phyloP scores from a whole-genome alignment of 2,329 filamentous ascomycete genomes.

The Hypoxylon sp. region DNA sequence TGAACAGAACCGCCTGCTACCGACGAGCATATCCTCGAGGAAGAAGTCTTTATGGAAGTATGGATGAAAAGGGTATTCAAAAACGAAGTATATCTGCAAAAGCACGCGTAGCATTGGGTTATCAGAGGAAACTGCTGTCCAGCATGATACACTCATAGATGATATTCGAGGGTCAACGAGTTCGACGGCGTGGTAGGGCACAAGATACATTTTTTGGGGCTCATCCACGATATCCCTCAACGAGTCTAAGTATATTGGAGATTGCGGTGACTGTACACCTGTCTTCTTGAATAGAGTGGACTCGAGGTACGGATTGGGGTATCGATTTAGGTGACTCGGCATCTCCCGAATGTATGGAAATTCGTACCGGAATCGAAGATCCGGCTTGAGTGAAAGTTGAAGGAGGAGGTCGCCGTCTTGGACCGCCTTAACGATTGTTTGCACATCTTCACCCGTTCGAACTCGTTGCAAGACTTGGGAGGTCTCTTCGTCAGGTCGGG shows the following conservation, averaged over 20 bases:
- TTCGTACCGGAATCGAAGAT: constrained; percentile 47
- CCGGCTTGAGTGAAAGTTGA: constrained; percentile 44
- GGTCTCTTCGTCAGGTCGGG: constrained; percentile 43
- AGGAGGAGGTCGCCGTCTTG: constrained; percentile 47
- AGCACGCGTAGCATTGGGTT: constrained; percentile 49
- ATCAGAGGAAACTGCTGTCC: constrained; percentile 51
- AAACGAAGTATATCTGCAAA: constrained; percentile 45
- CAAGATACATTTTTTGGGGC: constrained; percentile 42
- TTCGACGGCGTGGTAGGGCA: constrained; percentile 49
- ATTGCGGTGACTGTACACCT: constrained; percentile 3
- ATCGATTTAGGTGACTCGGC: constrained; percentile 32
- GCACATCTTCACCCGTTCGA: constrained; percentile 44
- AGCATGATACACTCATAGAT: constrained; percentile 45
- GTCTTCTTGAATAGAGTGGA: constrained; percentile 43
- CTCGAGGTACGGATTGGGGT: constrained; percentile 44
- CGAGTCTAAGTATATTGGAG: constrained; percentile 11
- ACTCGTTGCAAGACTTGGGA: constrained; percentile 41
- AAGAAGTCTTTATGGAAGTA: constrained; percentile 51
- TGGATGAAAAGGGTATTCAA: constrained; percentile 43
- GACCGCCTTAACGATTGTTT: constrained; percentile 43
- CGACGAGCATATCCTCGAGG: constrained; percentile 49
- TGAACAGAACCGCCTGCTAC: constrained; percentile 47
- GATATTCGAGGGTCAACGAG: constrained; percentile 47
- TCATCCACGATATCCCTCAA: constrained; percentile 30
- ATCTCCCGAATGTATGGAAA: constrained; percentile 48